These are phyloP conservation scores for Ceratocystis variospora DNA, from an alignment of 2,329 filamentous ascomycete species.

Conservation along the genomic window DNA sequence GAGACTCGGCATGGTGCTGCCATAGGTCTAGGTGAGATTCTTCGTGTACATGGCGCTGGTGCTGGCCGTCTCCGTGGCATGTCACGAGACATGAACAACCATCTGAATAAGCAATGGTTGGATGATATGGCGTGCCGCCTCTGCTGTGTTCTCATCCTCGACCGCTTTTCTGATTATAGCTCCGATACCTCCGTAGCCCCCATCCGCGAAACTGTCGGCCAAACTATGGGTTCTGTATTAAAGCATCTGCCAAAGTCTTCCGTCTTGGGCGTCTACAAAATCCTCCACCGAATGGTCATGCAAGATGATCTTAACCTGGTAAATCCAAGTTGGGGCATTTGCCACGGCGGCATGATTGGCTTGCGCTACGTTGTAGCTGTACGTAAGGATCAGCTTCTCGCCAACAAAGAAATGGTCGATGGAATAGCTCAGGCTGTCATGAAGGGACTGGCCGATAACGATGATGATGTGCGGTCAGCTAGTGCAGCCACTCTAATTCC, in stretches of 20 bases:
- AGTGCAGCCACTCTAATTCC: constrained; percentile 95
- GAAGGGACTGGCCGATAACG: constrained; percentile 78
- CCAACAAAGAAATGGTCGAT: constrained; percentile 76
- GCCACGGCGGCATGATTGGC: constrained; percentile 96
- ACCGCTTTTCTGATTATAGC: constrained; percentile 94
- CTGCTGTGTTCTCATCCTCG: constrained; percentile 91
- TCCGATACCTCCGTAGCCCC: constrained; percentile 94
- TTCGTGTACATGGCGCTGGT: constrained; percentile 79
- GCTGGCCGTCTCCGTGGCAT: constrained; percentile 67
- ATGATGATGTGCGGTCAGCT: constrained; percentile 93
- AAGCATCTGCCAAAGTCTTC: constrained; percentile 68
- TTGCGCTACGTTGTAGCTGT: constrained; percentile 90
- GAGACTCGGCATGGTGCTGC: constrained; percentile 92
- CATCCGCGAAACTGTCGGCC: constrained; percentile 87
- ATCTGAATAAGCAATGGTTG: constrained; percentile 70
- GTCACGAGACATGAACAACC: constrained; percentile 59
- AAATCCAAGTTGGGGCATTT: constrained; percentile 77
- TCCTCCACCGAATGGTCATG: constrained; percentile 83
- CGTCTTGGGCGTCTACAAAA: constrained; percentile 70
- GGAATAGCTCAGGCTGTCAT: constrained; percentile 86
- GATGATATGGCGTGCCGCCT: constrained; percentile 91
- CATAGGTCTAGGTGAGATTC: constrained; percentile 82
- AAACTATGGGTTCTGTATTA: constrained; percentile 78
- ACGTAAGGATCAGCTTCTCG: constrained; percentile 76
- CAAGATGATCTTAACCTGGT: constrained; percentile 66